Evolutionary conservation across 148 eudicot genomes (phyloP).

Genomic region (Amaranthus hypochondriacus): DNA sequence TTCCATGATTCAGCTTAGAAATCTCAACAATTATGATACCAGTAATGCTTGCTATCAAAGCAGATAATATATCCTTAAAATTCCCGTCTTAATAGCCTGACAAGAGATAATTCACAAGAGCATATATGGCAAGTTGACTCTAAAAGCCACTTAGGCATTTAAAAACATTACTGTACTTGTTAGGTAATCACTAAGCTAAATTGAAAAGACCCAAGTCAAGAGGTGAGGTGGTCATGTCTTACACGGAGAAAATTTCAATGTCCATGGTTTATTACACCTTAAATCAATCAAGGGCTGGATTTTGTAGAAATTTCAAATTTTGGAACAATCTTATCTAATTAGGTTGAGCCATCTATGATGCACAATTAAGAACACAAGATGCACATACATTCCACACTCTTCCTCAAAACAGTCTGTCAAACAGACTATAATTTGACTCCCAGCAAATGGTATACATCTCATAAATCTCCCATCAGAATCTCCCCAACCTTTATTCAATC

Average conservation of each 20-base stretch:
- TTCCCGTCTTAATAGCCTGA: background rate
- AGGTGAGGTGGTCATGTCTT: background rate
- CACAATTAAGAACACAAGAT: background rate
- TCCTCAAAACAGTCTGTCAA: background rate
- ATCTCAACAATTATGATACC: background rate
- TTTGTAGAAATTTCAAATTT: background rate
- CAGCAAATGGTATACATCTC: background rate
- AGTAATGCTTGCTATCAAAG: background rate
- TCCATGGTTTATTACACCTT: background rate
- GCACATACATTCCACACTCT: background rate
- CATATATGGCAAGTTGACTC: background rate
- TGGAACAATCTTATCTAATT: background rate
- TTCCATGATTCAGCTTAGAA: background rate
- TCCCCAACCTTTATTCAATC: no score
- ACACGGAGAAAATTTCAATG: background rate
- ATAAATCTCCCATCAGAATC: background rate
- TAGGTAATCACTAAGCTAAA: constrained; percentile 2
- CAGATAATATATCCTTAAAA: background rate
- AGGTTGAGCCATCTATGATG: background rate
- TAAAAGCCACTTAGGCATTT: background rate
- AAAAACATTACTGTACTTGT: background rate
- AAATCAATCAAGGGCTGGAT: constrained; percentile 1
- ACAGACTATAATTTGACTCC: background rate
- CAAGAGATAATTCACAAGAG: constrained; percentile 3
- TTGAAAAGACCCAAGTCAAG: constrained; percentile 12